phyloP scores from a whole-genome alignment of 257 asterid species.

The Striga asiatica region DNA sequence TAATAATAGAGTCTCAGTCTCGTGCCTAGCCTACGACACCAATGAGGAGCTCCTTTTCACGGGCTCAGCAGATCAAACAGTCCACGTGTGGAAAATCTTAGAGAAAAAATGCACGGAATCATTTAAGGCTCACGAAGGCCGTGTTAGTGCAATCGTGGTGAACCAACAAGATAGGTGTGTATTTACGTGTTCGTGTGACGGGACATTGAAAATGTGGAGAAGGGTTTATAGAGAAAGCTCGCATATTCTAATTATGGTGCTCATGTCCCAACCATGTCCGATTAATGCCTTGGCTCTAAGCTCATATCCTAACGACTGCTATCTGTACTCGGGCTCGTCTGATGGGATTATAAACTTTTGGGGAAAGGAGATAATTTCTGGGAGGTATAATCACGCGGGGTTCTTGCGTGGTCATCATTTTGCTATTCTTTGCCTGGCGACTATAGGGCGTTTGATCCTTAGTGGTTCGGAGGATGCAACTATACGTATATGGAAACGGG shows the following conservation, averaged over 20 bases:
- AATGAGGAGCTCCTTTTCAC: conserved; percentile 40
- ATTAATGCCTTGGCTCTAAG: conserved; percentile 37
- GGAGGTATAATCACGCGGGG: conserved; percentile 42
- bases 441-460: conserved; percentile 20
- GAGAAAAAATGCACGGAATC: conserved; percentile 36
- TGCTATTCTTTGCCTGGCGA: conserved; percentile 13
- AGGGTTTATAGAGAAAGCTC: conserved; percentile 37
- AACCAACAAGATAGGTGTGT: conserved; percentile 43
- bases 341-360: conserved; percentile 48
- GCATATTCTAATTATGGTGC: conserved; percentile 41
- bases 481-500: conserved; percentile 62
- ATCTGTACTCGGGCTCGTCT: conserved; percentile 52
- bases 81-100: conserved; percentile 41
- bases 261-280: conserved; percentile 38
- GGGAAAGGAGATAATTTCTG: conserved; percentile 44
- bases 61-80: conserved; percentile 49
- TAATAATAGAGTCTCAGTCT: conserved; percentile 23
- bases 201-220: conserved; percentile 50
- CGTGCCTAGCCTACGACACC: conserved; percentile 41
- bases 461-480: conserved; percentile 81
- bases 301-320: conserved; percentile 16
- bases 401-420: conserved; percentile 8
- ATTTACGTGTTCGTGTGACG: conserved; percentile 48
- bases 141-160: conserved; percentile 37
- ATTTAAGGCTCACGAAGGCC: conserved; percentile 42